phyloP scores from a whole-genome alignment of 2,329 filamentous ascomycete genomes.

The Didymella pomorum region DNA sequence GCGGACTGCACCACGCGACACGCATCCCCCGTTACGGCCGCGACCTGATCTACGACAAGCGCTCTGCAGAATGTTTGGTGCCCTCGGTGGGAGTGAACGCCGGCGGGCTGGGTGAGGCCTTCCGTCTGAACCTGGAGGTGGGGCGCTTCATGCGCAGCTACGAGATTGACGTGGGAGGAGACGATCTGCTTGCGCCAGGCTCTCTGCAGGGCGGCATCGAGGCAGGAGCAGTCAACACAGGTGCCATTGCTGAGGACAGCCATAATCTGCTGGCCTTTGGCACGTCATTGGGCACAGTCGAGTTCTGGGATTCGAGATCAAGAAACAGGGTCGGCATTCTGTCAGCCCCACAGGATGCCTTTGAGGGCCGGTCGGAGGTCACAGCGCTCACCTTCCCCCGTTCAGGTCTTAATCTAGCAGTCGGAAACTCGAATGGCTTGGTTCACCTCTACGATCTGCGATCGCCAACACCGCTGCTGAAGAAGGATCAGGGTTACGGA shows the following conservation, averaged over 20 bases:
- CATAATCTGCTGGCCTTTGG: conserved; percentile 94
- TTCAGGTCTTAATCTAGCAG: conserved; percentile 83
- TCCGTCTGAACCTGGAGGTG: conserved; percentile 87
- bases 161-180: conserved; percentile 86
- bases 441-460: conserved; percentile 92
- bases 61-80: conserved; percentile 83
- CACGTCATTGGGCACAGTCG: conserved; percentile 92
- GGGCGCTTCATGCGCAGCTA: conserved; percentile 95
- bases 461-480: conserved; percentile 82
- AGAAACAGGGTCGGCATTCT: conserved; percentile 82
- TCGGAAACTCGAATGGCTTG: conserved; percentile 86
- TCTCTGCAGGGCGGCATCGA: conserved; percentile 87
- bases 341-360: conserved; percentile 58
- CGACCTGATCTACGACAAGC: conserved; percentile 83
- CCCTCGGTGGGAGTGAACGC: conserved; percentile 86
- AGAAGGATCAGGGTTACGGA: conserved; percentile 95
- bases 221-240: conserved; percentile 86
- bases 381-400: conserved; percentile 87
- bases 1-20: conserved; percentile 87
- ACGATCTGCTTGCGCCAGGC: conserved; percentile 75
- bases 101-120: conserved; percentile 90
- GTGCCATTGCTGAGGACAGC: conserved; percentile 83
- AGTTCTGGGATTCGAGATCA: conserved; percentile 93
- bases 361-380: conserved; percentile 66
- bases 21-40: conserved; percentile 91